phyloP scores from a whole-genome alignment of 2,329 filamentous ascomycete species.

The Fusarium zealandicum region DNA sequence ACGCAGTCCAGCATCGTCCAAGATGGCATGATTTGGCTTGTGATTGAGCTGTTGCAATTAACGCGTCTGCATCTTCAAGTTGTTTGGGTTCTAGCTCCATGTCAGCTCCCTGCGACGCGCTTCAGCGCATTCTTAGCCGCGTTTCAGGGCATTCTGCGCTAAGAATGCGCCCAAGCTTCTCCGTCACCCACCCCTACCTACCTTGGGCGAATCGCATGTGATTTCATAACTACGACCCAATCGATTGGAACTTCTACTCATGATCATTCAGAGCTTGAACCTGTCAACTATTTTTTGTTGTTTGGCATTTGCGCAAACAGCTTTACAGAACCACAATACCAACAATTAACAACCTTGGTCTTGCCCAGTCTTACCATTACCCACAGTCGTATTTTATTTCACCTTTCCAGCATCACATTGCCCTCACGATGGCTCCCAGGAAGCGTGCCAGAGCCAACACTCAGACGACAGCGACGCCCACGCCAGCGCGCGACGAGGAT shows the following conservation, averaged over 20 bases:
- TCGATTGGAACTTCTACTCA: neutral
- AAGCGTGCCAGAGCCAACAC: conserved; percentile 69
- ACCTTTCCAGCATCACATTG: neutral
- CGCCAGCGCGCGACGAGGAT: conserved; percentile 63
- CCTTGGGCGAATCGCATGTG: conserved; percentile 4
- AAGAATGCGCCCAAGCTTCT: conserved; percentile 5
- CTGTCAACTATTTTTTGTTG: conserved; percentile 12
- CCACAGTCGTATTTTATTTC: neutral
- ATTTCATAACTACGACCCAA: conserved; percentile 31
- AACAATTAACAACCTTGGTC: neutral
- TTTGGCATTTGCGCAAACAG: neutral
- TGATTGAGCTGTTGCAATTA: conserved; percentile 21
- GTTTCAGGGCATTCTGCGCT: conserved; percentile 22
- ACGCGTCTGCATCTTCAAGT: conserved; percentile 10
- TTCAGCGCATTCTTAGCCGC: conserved; percentile 9
- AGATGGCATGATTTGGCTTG: conserved; percentile 3
- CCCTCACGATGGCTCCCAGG: conserved; percentile 67
- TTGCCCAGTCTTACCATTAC: neutral
- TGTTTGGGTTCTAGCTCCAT: neutral
- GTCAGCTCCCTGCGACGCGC: conserved; percentile 34
- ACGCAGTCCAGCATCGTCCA: conserved; percentile 21
- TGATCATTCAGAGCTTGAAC: conserved; percentile 9
- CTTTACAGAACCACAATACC: neutral
- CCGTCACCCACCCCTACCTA: neutral
- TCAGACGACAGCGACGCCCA: conserved; percentile 64